phyloP scores from a whole-genome alignment of 1,284 basidiomycete genomes.

The Malassezia yamatoensis region DNA sequence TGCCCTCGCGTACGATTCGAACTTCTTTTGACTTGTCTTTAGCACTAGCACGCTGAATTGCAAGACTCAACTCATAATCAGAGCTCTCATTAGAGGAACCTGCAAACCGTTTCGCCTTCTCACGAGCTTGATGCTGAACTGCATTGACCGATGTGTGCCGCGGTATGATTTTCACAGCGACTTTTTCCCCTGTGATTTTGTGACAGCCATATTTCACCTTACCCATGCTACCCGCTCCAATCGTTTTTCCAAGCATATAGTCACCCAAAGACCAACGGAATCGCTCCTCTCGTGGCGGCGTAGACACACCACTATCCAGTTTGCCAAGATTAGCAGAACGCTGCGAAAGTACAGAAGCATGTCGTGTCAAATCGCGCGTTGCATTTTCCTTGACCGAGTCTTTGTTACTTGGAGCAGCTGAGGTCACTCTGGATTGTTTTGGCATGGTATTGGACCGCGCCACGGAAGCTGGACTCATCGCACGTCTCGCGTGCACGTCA shows the following conservation, averaged over 20 bases:
- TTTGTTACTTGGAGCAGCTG: not conserved
- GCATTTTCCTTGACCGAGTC: not conserved
- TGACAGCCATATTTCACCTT: slow-evolving; percentile 95
- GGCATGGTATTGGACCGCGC: slow-evolving; percentile 7
- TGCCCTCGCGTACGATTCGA: slow-evolving; percentile 86
- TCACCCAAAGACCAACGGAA: slow-evolving; percentile 59
- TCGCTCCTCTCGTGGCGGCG: not conserved
- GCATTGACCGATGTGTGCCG: slow-evolving; percentile 58
- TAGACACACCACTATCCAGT: not conserved
- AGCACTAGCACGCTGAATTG: slow-evolving; percentile 25
- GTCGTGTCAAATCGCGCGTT: not conserved
- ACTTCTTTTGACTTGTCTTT: slow-evolving; percentile 95
- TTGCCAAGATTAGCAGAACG: not conserved
- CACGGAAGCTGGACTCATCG: not conserved
- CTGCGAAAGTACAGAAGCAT: not conserved
- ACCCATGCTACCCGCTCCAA: slow-evolving; percentile 96
- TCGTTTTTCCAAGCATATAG: slow-evolving; percentile 90
- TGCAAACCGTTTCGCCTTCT: slow-evolving; percentile 32
- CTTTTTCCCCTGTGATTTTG: slow-evolving; percentile 81
- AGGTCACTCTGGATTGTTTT: not conserved
- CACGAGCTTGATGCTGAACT: slow-evolving; percentile 41
- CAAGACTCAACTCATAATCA: slow-evolving; percentile 1
- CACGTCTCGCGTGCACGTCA: not conserved
- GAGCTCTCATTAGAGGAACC: slow-evolving; percentile 36
- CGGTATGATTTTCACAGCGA: slow-evolving; percentile 96